Conservation (phyloP, 176 grass and related monocot species). For the Poa annua region DNA sequence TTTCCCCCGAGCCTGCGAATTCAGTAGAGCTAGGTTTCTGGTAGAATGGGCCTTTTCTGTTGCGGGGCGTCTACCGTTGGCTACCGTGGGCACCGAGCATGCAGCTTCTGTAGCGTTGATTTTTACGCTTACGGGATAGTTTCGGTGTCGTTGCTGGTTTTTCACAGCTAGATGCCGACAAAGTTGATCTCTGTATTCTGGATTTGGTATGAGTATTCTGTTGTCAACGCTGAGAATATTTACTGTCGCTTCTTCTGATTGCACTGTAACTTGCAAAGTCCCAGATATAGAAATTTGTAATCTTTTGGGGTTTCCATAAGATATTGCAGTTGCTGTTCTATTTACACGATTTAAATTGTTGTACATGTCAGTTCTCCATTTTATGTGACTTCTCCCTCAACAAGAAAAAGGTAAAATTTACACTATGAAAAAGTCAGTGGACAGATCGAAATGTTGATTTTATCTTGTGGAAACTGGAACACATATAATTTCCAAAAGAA, state of each 20-base stretch:
- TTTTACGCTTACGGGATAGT: not conserved
- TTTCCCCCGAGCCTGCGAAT: not conserved
- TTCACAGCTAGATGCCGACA: not conserved
- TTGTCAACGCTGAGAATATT: not conserved
- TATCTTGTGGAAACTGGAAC: not conserved
- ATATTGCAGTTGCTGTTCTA: not conserved
- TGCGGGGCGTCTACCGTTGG: not conserved
- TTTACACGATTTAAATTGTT: not conserved
- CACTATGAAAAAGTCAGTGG: not conserved
- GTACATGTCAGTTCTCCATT: not conserved
- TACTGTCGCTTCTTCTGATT: not conserved
- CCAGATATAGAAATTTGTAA: slow-evolving; percentile 13
- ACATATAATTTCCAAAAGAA: not conserved
- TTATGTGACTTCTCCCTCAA: not conserved
- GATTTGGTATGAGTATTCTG: slow-evolving; percentile 8
- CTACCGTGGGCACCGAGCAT: not conserved
- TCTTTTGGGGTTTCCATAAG: not conserved
- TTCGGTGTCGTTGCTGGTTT: not conserved
- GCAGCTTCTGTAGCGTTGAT: not conserved
- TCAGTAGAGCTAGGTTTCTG: slow-evolving; percentile 6
- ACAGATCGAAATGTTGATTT: slow-evolving; percentile 4
- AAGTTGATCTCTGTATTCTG: not conserved
- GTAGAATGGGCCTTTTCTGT: not conserved
- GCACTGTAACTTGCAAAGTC: not conserved
- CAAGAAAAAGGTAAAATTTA: not conserved